A percentile compares a stretch with the other conserved stretches of the same genome.
These are phyloP conservation scores for Fagopyrum esculentum DNA, from an alignment of 148 eudicot species.

Conservation along the genomic window DNA sequence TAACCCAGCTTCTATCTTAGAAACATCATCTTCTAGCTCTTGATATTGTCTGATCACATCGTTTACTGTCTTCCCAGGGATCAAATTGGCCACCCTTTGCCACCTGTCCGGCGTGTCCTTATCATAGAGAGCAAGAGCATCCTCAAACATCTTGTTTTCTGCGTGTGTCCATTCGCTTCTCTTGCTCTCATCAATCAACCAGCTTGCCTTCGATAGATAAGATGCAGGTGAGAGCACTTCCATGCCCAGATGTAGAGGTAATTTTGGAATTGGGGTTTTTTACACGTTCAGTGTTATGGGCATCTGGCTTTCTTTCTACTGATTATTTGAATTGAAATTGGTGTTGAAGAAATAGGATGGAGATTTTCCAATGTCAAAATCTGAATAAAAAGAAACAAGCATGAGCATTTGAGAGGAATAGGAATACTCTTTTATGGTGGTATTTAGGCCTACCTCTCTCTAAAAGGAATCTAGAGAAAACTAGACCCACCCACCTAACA, in stretches of 20 bases:
- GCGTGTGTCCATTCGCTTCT: conserved; percentile 51
- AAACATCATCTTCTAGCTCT: conserved; percentile 74
- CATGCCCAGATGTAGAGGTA: conserved; percentile 22
- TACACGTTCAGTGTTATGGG: neutral
- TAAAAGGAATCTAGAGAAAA: conserved; percentile 6
- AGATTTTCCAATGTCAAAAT: neutral
- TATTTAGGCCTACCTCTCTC: conserved; percentile 7
- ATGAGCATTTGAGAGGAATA: conserved; percentile 5
- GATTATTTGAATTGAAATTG: neutral
- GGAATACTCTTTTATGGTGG: conserved; percentile 10
- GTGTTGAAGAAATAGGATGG: neutral
- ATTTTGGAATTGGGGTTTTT: neutral
- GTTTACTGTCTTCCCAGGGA: conserved; percentile 75
- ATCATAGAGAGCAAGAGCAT: conserved; percentile 72
- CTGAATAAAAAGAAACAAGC: neutral
- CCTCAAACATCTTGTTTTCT: conserved; percentile 87
- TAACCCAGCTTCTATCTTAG: conserved; percentile 75
- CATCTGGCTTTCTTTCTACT: neutral
- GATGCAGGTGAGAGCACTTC: conserved; percentile 51
- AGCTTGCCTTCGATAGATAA: conserved; percentile 27
- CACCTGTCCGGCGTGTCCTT: conserved; percentile 84
- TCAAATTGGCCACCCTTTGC: conserved; percentile 72
- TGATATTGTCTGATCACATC: conserved; percentile 85
- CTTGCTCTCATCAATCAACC: conserved; percentile 32
- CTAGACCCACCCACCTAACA: conserved; percentile 5